Conservation (phyloP, 1,139 yeast species). For the Debaryomyces sp. region DNA sequence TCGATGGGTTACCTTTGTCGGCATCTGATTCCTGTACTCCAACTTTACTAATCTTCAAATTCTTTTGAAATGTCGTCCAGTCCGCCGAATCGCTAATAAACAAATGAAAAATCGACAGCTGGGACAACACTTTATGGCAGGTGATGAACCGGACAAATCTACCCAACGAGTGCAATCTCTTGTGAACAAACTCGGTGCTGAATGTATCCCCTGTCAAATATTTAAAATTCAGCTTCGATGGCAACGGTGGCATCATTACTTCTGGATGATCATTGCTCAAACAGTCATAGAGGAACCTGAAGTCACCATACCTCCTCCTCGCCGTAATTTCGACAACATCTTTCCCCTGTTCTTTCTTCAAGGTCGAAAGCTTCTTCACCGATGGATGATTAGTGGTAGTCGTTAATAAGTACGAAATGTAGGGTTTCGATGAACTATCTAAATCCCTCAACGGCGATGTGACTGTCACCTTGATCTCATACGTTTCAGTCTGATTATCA, state of each 20-base stretch:
- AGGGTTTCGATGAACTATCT: slow-evolving; percentile 78
- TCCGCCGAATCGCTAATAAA: slow-evolving; percentile 77
- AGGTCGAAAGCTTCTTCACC: slow-evolving; percentile 34
- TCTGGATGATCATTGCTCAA: slow-evolving; percentile 80
- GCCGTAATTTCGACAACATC: slow-evolving; percentile 51
- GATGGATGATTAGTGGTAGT: slow-evolving; percentile 57
- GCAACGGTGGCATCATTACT: slow-evolving; percentile 87
- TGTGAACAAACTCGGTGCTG: slow-evolving; percentile 75
- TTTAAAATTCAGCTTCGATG: slow-evolving; percentile 88
- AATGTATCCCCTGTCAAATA: slow-evolving; percentile 95
- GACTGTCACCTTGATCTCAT: slow-evolving; percentile 35
- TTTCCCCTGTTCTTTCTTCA: slow-evolving; percentile 12
- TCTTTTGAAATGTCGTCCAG: slow-evolving; percentile 80
- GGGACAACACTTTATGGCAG: slow-evolving; percentile 69
- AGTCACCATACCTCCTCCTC: slow-evolving; percentile 82
- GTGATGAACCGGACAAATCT: slow-evolving; percentile 75
- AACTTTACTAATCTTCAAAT: slow-evolving; percentile 47
- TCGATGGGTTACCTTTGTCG: slow-evolving; percentile 20
- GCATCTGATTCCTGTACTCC: slow-evolving; percentile 21
- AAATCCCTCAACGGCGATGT: slow-evolving; percentile 75
- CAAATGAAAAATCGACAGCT: slow-evolving; percentile 70
- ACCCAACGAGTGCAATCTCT: slow-evolving; percentile 81
- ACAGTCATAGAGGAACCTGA: slow-evolving; percentile 75
- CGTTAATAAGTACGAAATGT: slow-evolving; percentile 75
- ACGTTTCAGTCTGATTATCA: background rate